These are phyloP conservation scores for Clarireedia homoeocarpa DNA, from an alignment of 2,329 filamentous ascomycete species.

Conservation along the genomic window DNA sequence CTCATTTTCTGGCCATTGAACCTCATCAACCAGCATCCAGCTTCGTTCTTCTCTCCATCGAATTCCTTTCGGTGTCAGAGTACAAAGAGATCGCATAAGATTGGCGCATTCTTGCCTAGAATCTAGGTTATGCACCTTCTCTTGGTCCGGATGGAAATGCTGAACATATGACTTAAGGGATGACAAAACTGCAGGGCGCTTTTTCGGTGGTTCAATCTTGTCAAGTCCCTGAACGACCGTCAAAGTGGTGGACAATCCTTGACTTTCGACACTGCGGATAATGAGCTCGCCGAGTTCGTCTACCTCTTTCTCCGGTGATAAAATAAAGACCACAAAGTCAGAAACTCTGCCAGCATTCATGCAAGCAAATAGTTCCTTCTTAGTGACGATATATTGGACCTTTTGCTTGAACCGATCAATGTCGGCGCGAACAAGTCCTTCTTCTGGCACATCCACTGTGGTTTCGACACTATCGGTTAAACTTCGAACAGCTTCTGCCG, in stretches of 20 bases:
- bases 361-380: slow-evolving; percentile 65
- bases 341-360: slow-evolving; percentile 82
- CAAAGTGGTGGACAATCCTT: slow-evolving; percentile 89
- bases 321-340: slow-evolving; percentile 81
- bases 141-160: slow-evolving; percentile 87
- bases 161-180: slow-evolving; percentile 89
- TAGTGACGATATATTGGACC: slow-evolving; percentile 72
- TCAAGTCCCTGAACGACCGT: slow-evolving; percentile 76
- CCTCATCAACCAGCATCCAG: slow-evolving; percentile 86
- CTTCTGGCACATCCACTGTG: slow-evolving; percentile 52
- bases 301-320: slow-evolving; percentile 77
- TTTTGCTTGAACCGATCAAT: slow-evolving; percentile 94
- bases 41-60: slow-evolving; percentile 91
- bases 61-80: slow-evolving; percentile 86
- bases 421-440: slow-evolving; percentile 53
- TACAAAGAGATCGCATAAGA: slow-evolving; percentile 84
- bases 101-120: slow-evolving; percentile 87
- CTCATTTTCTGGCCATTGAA: slow-evolving; percentile 59
- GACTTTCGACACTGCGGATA: slow-evolving; percentile 79
- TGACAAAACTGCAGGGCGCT: slow-evolving; percentile 63
- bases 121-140: slow-evolving; percentile 85
- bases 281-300: slow-evolving; percentile 80
- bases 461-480: slow-evolving; percentile 78
- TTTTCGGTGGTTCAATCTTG: slow-evolving; percentile 70
- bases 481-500: slow-evolving; percentile 55